A percentile compares a stretch with the other conserved stretches of the same genome.
Evolutionary conservation across 139 green algal species (phyloP).

Genomic region (Pseudopediastrum boryanum): DNA sequence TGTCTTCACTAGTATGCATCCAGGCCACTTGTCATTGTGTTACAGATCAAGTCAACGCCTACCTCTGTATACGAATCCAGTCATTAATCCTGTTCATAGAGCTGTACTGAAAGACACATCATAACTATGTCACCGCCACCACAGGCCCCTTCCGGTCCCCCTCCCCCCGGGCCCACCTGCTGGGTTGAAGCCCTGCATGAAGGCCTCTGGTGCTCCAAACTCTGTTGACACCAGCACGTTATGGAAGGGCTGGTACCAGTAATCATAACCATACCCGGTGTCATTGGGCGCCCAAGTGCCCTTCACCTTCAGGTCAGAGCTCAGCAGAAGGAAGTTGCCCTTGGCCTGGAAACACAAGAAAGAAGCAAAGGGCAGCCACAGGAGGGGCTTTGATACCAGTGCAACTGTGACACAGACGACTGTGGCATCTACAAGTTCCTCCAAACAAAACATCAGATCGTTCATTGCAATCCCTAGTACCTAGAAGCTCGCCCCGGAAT

Average conservation of each 20-base stretch:
- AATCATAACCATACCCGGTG: conserved; percentile 80
- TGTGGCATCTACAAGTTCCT: no score
- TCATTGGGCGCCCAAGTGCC: conserved; percentile 62
- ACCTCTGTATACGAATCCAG: no score
- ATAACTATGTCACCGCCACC: no score
- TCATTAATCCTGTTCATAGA: no score
- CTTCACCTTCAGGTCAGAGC: conserved; percentile 78
- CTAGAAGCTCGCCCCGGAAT: no score
- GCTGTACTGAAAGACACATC: no score
- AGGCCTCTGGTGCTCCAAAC: conserved; percentile 73
- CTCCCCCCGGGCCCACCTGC: conserved; percentile 20
- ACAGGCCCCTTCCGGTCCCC: no score
- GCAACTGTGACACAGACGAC: not conserved
- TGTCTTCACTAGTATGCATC: no score
- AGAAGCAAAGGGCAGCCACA: not conserved
- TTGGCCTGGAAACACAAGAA: conserved; percentile 26
- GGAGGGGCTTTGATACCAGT: not conserved
- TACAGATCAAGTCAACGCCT: no score
- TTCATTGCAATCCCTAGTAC: no score
- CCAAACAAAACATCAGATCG: no score
- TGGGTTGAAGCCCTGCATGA: conserved; percentile 84
- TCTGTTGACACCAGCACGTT: conserved; percentile 80
- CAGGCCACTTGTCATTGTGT: no score
- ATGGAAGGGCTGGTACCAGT: conserved; percentile 86
- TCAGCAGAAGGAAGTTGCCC: conserved; percentile 83